Evolutionary conservation across 148 eudicot species (phyloP), one percentile per base, ranked within the genome.

Genomic region (Fallopia convolvulus): DNA sequence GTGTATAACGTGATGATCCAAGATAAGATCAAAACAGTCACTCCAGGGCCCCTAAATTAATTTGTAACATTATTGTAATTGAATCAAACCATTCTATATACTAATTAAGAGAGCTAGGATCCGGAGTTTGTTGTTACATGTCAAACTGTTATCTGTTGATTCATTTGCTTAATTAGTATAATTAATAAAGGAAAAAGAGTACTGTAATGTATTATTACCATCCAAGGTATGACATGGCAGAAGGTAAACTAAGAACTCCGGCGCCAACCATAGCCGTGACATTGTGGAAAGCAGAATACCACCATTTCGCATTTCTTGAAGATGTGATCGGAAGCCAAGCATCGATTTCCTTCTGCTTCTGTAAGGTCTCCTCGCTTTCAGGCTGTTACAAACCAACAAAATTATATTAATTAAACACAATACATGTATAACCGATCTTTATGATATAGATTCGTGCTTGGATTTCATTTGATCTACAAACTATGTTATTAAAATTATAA

Each of bases 1-100:
- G 88, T 85, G 77, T 85, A 85, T 5, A 85, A 15, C 0, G 88
- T 85, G 11, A 85, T 73, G 11, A 83, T 23, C 88, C 85, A 85
- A 56, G 85, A 85, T 3, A 85, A 15, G 17, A 83, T 26, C 83
- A 85, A 12, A n/a, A 85, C 30, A 13, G 85, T 85, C 8, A 79
- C 83, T 3, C 85, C 83, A 8, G 85, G 85, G 17, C 83, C 88
- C 88, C 88, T 85, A 65, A 26, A 1, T 26, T 26, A 26, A 50
- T 48, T 48, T 2, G 15, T 44, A 44, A 44, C 2, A 44, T 44
- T n/a, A n/a, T n/a, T 6, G 46, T 42, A 7, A 42, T 42, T 9
- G 47, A 44, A 9, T 44, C 47, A 44, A 9, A 6, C 47, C 47
- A 44, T 6, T 44, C 10, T 44, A 44, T 44, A 1, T 44, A 44